Evolutionary conservation across 2,329 filamentous ascomycete genomes (phyloP), one percentile per base, ranked within the genome.

Genomic region (Plectosphaerella plurivora): DNA sequence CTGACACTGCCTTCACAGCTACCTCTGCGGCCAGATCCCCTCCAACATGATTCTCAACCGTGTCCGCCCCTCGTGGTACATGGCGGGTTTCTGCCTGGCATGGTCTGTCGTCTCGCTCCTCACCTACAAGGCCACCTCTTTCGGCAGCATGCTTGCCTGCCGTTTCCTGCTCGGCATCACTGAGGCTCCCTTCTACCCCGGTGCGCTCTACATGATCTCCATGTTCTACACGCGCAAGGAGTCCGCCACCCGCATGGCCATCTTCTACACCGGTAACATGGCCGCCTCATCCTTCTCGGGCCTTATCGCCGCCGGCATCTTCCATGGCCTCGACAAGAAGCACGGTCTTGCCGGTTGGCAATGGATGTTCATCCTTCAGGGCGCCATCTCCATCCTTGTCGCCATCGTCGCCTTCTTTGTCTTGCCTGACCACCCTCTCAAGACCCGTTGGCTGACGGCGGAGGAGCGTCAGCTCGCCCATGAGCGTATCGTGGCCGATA

Each of bases 351-450:
- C 65, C 15, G 66, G 69, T 2, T 74, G 72, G 74, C 68, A 74
- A 35, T 76, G 73, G 74, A 58, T 77, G 33, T 73, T 76, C 56
- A 67, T 75, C 54, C 69, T 75, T 41, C 71, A 74, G 51, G 71
- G 68, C 5, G 59, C 66, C 15, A 61, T 65, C 9, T 69, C 67
- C 14, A 67, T 73, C 46, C 50, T 65, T 5, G 64, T 71, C n/a
- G 68, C 66, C 3, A 51, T 67, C 18, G 54, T 60, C 2, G 64
- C 68, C 0, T 70, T 62, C 45, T 68, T 72, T 44, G 59, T 72
- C 28, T 60, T 75, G 7, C 73, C 73, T 4, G 67, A 68, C 48
- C 66, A 69, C 20, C 73, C 71, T 0, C 62, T 65, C 4, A 68
- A 70, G 36, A 68, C 71, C 1, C 60, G 59, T 2, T 72, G 72